Base-by-base conservation (phyloP, 495 filamentous ascomycete species). In the Coniosporium apollinis region DNA sequence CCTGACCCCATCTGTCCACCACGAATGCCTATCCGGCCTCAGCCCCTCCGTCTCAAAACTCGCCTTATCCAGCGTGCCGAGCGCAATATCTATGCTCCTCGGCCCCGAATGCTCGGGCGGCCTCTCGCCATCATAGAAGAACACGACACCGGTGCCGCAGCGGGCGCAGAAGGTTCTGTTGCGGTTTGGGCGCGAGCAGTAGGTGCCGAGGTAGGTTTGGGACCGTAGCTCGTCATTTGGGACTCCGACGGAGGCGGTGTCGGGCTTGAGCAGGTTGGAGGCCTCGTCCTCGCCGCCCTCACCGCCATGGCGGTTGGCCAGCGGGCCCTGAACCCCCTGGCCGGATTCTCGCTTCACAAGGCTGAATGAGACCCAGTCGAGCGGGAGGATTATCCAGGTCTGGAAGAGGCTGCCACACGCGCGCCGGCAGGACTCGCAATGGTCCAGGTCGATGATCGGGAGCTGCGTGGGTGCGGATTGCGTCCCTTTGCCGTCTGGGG, bases 381-480 rank as follows among this genome's bases (percentile, higher is more conserved):
- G 21, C 11, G 38, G 29, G 10, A 35, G 43, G 28, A 40, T 37
- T 8, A 44, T 39, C 28, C 39, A 42, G 14, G 14, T 25, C 2
- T 38, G 41, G 2, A 57, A 30, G n/a, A 54, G 37, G 7, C 36
- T 22, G 14, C 49, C 43, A 0, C 47, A 38, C 3, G 43, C 48
- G 5, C 28, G 24, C 5, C 54, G 45, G 30, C 54, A 58, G 36
- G 52, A 44, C 30, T 54, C 52, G 42, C 54, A 55, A 33, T 54
- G 50, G 33, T 51, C 47, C 1, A 47, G 34, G 10, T 25, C 15
- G 16, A 49, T 38, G 8, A 46, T n/a, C 0, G 50, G 53, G 5
- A 54, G n/a, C n/a, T n/a, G n/a, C n/a, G n/a, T n/a, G n/a, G n/a
- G n/a, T n/a, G n/a, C n/a, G n/a, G n/a, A n/a, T n/a, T n/a, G n/a